These are phyloP conservation scores for Candolleomyces eurysporus DNA, from an alignment of 768 basidiomycete species.

Conservation along the genomic window DNA sequence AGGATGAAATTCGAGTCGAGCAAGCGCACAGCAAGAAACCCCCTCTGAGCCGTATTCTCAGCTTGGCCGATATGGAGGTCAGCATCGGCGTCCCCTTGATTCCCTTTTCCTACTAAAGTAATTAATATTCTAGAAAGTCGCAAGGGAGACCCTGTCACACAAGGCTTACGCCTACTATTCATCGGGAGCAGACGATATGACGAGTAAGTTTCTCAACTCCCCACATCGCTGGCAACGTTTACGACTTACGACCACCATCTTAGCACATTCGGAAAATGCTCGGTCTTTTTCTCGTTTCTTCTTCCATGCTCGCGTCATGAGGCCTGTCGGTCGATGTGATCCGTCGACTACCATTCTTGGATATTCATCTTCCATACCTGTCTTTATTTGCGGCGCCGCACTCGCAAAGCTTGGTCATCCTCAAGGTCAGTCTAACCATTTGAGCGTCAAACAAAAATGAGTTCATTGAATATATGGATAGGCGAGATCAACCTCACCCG, in stretches of 20 bases:
- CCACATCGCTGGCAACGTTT: neutral
- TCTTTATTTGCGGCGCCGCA: constrained; percentile 83
- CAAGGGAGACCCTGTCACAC: constrained; percentile 66
- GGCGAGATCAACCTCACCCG: constrained; percentile 83
- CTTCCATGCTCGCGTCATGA: constrained; percentile 83
- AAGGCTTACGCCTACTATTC: constrained; percentile 83
- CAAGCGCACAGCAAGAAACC: constrained; percentile 60
- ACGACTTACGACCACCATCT: constrained; percentile 16
- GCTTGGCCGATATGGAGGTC: constrained; percentile 82
- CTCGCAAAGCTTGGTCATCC: constrained; percentile 88
- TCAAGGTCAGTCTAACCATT: constrained; percentile 36
- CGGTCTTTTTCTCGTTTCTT: constrained; percentile 83
- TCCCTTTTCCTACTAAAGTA: constrained; percentile 1
- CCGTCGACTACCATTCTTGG: constrained; percentile 76
- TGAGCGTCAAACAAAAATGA: neutral
- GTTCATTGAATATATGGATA: constrained; percentile 9
- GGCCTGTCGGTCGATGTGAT: constrained; percentile 58
- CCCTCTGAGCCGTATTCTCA: constrained; percentile 68
- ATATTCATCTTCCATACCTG: constrained; percentile 66
- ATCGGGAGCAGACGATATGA: constrained; percentile 84
- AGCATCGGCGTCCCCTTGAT: constrained; percentile 6
- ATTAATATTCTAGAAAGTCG: constrained; percentile 50
- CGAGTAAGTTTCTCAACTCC: constrained; percentile 46
- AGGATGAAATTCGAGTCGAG: constrained; percentile 69
- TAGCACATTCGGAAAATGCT: constrained; percentile 68